These are phyloP conservation scores for Magnolia kwangsiensis DNA, from an alignment of 164 flowering plant species.

Conservation along the genomic window DNA sequence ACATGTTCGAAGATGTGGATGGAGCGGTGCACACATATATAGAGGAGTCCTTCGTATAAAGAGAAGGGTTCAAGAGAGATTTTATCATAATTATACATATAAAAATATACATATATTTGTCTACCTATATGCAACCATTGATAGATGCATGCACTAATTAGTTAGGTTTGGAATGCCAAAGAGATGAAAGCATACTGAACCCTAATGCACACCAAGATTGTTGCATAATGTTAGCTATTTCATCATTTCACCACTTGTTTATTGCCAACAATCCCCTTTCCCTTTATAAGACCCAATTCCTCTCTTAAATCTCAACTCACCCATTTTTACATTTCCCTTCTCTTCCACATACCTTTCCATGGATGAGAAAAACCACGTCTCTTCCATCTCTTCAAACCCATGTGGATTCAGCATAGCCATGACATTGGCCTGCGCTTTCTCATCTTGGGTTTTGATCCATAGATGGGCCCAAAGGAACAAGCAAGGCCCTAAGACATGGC, in stretches of 20 bases:
- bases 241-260: not conserved
- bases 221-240: constrained; percentile 1
- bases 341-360: not conserved
- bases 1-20: too few species aligned
- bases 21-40: too few species aligned
- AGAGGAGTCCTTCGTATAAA: too few species aligned
- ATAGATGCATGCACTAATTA: not conserved
- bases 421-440: constrained; percentile 26
- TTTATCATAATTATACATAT: too few species aligned
- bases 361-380: constrained; percentile 5
- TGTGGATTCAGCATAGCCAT: constrained; percentile 22
- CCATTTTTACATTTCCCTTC: not conserved
- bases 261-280: constrained; percentile 1
- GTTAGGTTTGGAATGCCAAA: constrained; percentile 3
- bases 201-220: constrained; percentile 19
- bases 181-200: constrained; percentile 3
- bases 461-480: constrained; percentile 69
- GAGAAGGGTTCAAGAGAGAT: too few species aligned
- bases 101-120: too few species aligned
- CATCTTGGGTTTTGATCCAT: constrained; percentile 59
- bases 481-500: constrained; percentile 94
- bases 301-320: not conserved
- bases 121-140: too few species aligned
- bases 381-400: constrained; percentile 5
- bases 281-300: constrained; percentile 4